phyloP scores from a whole-genome alignment of 352 stramenopile species.

The Pythium oligandrum region DNA sequence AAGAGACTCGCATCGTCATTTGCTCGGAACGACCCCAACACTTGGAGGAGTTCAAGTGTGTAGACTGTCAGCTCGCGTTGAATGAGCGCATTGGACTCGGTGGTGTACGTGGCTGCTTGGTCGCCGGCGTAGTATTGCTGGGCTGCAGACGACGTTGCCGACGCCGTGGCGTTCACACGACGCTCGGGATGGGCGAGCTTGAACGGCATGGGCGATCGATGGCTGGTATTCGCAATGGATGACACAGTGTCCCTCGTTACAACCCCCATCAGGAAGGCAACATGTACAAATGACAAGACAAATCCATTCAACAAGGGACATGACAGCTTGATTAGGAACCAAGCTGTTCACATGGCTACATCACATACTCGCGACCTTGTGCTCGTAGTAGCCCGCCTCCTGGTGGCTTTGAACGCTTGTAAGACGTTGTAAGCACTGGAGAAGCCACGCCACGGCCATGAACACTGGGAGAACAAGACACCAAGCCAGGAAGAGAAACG shows the following conservation, averaged over 20 bases:
- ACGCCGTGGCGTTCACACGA: constrained; percentile 27
- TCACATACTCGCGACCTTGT: too few species aligned
- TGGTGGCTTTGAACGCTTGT: too few species aligned
- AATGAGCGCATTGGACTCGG: constrained; percentile 55
- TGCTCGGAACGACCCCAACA: constrained; percentile 2
- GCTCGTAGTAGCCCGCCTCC: too few species aligned
- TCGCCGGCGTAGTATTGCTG: constrained; percentile 55
- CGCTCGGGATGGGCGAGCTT: constrained; percentile 39
- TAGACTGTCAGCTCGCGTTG: constrained; percentile 65
- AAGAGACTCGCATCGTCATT: constrained; percentile 4
- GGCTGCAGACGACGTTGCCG: constrained; percentile 33
- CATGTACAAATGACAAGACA: constrained; percentile 1
- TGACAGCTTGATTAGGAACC: too few species aligned
- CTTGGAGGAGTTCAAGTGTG: constrained; percentile 48
- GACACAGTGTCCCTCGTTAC: constrained; percentile 7
- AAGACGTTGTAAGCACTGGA: too few species aligned
- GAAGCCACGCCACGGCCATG: too few species aligned
- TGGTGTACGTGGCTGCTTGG: constrained; percentile 70
- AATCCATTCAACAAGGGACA: too few species aligned
- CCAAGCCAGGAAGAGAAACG: too few species aligned
- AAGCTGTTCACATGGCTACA: too few species aligned
- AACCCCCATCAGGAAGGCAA: neutral
- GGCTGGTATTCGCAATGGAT: neutral
- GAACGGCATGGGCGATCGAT: constrained; percentile 40
- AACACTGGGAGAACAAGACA: too few species aligned